A percentile compares a stretch with the other conserved stretches of the same genome.
Evolutionary conservation across 352 stramenopile species (phyloP).

Genomic region (Phytophthora idaei): DNA sequence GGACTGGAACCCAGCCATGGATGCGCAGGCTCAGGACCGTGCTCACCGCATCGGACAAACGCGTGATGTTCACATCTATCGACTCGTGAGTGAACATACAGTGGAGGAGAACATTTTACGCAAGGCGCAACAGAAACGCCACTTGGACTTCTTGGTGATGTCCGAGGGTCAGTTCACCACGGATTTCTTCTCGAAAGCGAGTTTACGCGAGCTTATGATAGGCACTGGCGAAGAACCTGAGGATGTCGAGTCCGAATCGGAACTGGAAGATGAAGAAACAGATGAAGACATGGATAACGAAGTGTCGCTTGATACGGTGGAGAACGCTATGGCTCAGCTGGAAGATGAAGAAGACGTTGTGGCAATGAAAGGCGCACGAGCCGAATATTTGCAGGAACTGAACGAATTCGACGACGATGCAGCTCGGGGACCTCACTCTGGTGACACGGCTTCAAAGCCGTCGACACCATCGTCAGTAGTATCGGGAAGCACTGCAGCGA

Average conservation of each 20-base stretch:
- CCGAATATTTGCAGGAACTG: conserved; percentile 62
- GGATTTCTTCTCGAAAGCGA: conserved; percentile 87
- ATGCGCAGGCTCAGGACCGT: conserved; percentile 95
- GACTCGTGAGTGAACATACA: conserved; percentile 96
- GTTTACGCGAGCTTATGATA: conserved; percentile 91
- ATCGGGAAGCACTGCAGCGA: conserved; percentile 41
- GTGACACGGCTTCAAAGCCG: conserved; percentile 17
- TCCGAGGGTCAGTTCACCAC: conserved; percentile 73
- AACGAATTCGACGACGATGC: conserved; percentile 70
- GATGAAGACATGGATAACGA: conserved; percentile 58
- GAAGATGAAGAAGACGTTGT: conserved; percentile 97
- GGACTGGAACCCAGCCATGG: conserved; percentile 95
- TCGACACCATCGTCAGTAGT: conserved; percentile 47
- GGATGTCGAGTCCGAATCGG: conserved; percentile 49
- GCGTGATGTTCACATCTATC: conserved; percentile 99
- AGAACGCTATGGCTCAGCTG: conserved; percentile 94
- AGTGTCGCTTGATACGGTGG: conserved; percentile 76
- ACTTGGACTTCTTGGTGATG: conserved; percentile 96
- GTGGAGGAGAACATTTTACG: conserved; percentile 99
- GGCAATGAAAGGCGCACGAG: conserved; percentile 86
- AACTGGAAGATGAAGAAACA: conserved; percentile 36
- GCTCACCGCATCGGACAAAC: conserved; percentile 98
- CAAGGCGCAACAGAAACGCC: conserved; percentile 98
- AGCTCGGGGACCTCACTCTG: background rate
- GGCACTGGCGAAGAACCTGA: conserved; percentile 24